These are phyloP conservation scores for Hydrangea macrophylla DNA, from an alignment of 148 eudicot species.

Conservation along the genomic window DNA sequence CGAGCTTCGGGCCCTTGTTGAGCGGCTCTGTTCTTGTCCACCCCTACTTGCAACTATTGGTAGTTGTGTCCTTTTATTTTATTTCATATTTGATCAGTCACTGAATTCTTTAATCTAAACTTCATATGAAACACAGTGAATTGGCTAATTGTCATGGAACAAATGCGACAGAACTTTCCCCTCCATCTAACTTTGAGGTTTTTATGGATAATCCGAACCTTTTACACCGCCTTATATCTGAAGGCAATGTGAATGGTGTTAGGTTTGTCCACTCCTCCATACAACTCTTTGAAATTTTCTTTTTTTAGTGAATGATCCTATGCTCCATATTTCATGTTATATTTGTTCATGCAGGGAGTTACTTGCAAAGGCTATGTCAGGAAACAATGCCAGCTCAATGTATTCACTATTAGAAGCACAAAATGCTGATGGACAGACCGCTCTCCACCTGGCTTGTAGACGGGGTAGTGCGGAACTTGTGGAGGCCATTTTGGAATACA, in stretches of 20 bases:
- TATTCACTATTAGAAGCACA: slow-evolving; percentile 73
- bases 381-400: slow-evolving; percentile 43
- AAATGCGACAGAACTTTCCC: slow-evolving; percentile 51
- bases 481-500: slow-evolving; percentile 68
- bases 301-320: neutral
- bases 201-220: slow-evolving; percentile 55
- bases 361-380: slow-evolving; percentile 62
- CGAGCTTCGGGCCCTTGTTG: no score
- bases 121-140: slow-evolving; percentile 44
- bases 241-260: slow-evolving; percentile 75
- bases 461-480: slow-evolving; percentile 86
- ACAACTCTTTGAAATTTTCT: slow-evolving; percentile 1
- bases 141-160: slow-evolving; percentile 35
- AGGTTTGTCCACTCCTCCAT: slow-evolving; percentile 47
- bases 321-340: slow-evolving; percentile 14
- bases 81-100: neutral
- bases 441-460: slow-evolving; percentile 96
- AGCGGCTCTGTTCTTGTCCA: no score
- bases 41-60: no score
- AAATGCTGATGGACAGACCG: slow-evolving; percentile 88
- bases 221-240: slow-evolving; percentile 71
- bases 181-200: slow-evolving; percentile 49
- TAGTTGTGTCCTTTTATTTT: neutral
- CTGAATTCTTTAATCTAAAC: neutral
- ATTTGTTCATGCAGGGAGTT: slow-evolving; percentile 50